A percentile compares a stretch with the other conserved stretches of the same genome.
These are phyloP conservation scores for Setaria italica DNA, from an alignment of 202 grass and related monocot genomes.

Conservation along the genomic window DNA sequence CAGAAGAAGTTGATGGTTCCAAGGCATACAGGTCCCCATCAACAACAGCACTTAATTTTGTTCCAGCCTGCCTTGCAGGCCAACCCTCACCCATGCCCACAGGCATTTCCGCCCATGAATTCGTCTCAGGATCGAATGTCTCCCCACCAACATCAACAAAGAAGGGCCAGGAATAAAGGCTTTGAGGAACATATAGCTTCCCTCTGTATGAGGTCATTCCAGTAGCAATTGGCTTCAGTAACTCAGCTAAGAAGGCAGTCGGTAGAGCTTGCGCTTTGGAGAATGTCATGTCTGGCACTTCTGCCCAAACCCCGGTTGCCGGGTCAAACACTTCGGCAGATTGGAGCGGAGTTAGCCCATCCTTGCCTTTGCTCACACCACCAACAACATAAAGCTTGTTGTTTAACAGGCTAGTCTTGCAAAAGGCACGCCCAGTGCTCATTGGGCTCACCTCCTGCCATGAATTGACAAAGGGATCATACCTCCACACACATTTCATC, in stretches of 20 bases:
- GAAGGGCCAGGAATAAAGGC: conserved; percentile 80
- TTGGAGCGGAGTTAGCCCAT: conserved; percentile 62
- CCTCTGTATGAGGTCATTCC: conserved; percentile 69
- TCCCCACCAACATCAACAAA: conserved; percentile 83
- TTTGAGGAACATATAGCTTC: conserved; percentile 82
- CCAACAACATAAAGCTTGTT: conserved; percentile 87
- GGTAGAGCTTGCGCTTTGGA: conserved; percentile 64
- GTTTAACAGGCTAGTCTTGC: conserved; percentile 71
- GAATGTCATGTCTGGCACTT: conserved; percentile 72
- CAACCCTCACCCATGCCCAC: conserved; percentile 77
- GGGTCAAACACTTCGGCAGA: conserved; percentile 89
- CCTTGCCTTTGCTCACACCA: conserved; percentile 58
- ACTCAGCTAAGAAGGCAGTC: conserved; percentile 66
- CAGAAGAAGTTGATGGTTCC: conserved; percentile 67
- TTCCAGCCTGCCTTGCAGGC: conserved; percentile 74
- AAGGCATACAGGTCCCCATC: conserved; percentile 71
- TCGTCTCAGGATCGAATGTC: conserved; percentile 62
- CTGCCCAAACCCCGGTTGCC: conserved; percentile 57
- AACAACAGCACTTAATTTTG: conserved; percentile 69
- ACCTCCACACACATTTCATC: conserved; percentile 67
- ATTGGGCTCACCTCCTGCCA: conserved; percentile 78
- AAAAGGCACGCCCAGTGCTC: conserved; percentile 67
- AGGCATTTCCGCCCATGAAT: conserved; percentile 80
- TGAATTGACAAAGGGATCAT: conserved; percentile 74
- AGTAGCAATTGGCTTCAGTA: conserved; percentile 72